phyloP scores from a whole-genome alignment of 768 basidiomycete species.

The Chlorophyllum brunneum region DNA sequence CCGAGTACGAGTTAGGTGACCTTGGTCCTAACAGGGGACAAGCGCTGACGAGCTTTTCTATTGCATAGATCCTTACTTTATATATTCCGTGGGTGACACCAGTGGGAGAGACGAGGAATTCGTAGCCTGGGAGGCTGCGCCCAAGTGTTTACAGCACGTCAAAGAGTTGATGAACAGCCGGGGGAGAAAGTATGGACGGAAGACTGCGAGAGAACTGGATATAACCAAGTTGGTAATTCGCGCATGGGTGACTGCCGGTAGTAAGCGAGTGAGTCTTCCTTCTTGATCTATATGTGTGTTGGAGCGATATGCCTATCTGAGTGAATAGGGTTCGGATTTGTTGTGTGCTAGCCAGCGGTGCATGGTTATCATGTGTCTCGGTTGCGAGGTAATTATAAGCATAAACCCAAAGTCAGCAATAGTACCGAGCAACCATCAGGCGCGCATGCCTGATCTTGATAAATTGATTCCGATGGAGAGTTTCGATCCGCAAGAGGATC shows the following conservation, averaged over 20 bases:
- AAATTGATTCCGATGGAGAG: conserved; percentile 15
- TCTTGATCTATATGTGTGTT: background rate
- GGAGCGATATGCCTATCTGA: background rate
- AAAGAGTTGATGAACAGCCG: conserved; percentile 28
- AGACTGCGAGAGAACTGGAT: conserved; percentile 19
- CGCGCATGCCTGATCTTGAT: conserved; percentile 9
- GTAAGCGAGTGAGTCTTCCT: conserved; percentile 27
- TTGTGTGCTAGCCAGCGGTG: conserved; percentile 24
- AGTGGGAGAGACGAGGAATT: conserved; percentile 7
- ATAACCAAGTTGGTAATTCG: conserved; percentile 32
- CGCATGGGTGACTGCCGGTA: conserved; percentile 41
- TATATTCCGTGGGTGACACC: conserved; percentile 13
- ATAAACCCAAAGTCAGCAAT: conserved; percentile 20
- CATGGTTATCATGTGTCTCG: conserved; percentile 33
- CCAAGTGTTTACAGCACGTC: conserved; percentile 22
- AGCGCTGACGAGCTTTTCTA: background rate
- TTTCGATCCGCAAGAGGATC: background rate
- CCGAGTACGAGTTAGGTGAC: conserved; percentile 17
- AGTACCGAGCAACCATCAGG: background rate
- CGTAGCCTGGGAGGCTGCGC: conserved; percentile 15
- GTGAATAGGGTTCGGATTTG: conserved; percentile 19
- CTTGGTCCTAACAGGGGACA: background rate
- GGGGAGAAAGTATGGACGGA: conserved; percentile 31
- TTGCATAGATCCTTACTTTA: conserved; percentile 29
- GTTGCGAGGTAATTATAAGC: conserved; percentile 32